Percentiles rank a stretch among this genome's conserved stretches.
Conservation (phyloP, 371 early-diverging fungal genomes). For the Coemansia sp. region DNA sequence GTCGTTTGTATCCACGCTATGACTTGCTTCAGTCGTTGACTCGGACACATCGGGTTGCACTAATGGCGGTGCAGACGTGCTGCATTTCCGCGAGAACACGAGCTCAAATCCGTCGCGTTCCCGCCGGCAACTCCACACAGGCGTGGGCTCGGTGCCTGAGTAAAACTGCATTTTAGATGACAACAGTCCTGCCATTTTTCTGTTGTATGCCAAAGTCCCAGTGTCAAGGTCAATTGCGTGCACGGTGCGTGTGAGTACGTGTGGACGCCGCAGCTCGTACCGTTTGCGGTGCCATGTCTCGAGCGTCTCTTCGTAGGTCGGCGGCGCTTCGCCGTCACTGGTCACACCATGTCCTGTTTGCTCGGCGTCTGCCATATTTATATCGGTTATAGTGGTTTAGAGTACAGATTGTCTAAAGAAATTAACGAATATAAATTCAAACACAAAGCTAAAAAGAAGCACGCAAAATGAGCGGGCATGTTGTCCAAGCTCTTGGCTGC, state of each 20-base stretch:
- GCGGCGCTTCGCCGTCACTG: slow-evolving; percentile 12
- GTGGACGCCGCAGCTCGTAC: slow-evolving; percentile 21
- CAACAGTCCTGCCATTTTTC: slow-evolving; percentile 3
- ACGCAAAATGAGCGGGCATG: too few relatives aligned
- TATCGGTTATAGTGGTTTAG: too few relatives aligned
- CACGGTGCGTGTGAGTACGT: slow-evolving; percentile 24
- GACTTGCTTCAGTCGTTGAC: too few relatives aligned
- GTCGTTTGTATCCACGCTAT: neutral
- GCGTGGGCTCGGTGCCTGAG: neutral
- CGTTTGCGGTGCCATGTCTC: slow-evolving; percentile 17
- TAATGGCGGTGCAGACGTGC: too few relatives aligned
- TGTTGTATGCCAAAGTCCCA: neutral
- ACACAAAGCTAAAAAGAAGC: too few relatives aligned
- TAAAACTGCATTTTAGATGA: slow-evolving; percentile 6
- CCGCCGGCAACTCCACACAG: slow-evolving; percentile 30
- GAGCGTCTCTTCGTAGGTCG: slow-evolving; percentile 42
- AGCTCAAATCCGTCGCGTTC: slow-evolving; percentile 30
- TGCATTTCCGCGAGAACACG: slow-evolving; percentile 25
- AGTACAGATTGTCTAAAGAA: too few relatives aligned
- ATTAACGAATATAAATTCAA: too few relatives aligned
- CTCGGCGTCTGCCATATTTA: neutral
- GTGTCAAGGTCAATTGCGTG: slow-evolving; percentile 20
- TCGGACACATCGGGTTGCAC: too few relatives aligned
- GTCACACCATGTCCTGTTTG: neutral
- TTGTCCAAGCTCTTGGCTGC: too few relatives aligned